Evolutionary conservation across 106 monocot genomes (phyloP).

Genomic region (Apostasia shenzhenica): DNA sequence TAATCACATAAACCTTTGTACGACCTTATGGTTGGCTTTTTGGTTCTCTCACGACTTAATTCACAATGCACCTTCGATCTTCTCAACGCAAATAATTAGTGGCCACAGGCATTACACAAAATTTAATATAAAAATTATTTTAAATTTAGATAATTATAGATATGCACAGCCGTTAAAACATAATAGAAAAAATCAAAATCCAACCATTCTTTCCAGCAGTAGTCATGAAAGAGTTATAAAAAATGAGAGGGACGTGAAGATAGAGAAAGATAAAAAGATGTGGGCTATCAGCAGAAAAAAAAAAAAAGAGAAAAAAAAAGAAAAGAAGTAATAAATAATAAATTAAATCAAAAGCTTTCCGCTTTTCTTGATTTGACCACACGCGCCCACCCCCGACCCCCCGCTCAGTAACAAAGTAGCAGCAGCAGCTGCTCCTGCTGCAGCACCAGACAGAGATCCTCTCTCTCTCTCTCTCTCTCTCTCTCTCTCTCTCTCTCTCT

Average conservation of each 20-base stretch:
- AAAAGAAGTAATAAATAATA: not conserved
- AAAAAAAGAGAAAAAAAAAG: not conserved
- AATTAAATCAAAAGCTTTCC: not conserved
- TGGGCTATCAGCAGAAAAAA: not conserved
- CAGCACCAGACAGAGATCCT: not conserved
- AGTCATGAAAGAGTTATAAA: not conserved
- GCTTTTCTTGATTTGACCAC: conserved; percentile 3
- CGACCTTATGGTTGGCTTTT: no score
- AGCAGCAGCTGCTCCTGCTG: not conserved
- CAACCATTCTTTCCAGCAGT: not conserved
- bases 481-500: not conserved
- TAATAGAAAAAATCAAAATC: no score
- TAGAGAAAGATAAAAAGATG: not conserved
- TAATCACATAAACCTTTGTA: no score
- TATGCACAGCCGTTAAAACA: no score
- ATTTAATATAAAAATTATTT: no score
- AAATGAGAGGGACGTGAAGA: no score
- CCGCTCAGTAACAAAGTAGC: no score
- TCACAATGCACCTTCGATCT: no score
- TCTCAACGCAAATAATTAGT: no score
- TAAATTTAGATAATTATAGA: no score
- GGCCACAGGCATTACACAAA: no score
- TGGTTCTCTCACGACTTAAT: no score
- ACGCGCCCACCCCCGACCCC: not conserved
- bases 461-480: not conserved